Percentiles rank a stretch among this genome's conserved stretches.
Conservation (phyloP, 2,329 filamentous ascomycete genomes). For the Hypomyces rosellus region DNA sequence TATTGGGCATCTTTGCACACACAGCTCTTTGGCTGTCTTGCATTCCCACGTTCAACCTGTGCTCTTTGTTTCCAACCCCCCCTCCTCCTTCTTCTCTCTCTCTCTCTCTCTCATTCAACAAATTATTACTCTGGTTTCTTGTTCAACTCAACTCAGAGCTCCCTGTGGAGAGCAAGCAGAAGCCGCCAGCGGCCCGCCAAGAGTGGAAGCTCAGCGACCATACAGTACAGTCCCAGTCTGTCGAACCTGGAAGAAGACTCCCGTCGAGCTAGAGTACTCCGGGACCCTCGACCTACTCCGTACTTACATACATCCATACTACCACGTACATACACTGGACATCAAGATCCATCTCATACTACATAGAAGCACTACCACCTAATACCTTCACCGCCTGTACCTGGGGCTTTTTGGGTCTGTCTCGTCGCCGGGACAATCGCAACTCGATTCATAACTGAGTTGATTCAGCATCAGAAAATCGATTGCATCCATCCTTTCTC, state of each 20-base stretch:
- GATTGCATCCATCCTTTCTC: neutral
- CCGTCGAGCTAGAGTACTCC: neutral
- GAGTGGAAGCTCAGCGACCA: neutral
- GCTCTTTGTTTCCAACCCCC: neutral
- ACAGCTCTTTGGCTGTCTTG: neutral
- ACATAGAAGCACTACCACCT: neutral
- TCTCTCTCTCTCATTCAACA: neutral
- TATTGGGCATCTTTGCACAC: neutral
- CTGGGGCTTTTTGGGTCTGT: neutral
- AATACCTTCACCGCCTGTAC: slow-evolving; percentile 10
- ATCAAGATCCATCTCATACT: neutral
- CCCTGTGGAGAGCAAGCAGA: neutral
- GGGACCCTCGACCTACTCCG: neutral
- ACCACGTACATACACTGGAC: neutral
- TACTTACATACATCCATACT: neutral
- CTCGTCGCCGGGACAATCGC: slow-evolving; percentile 9
- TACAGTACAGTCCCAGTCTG: too few species aligned
- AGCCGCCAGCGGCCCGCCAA: neutral
- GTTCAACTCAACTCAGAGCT: neutral
- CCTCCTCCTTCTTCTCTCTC: neutral
- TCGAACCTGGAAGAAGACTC: neutral
- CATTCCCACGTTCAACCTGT: neutral
- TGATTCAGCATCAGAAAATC: neutral
- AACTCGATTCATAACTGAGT: neutral
- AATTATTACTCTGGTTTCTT: neutral